phyloP scores from a whole-genome alignment of 176 grass and related monocot genomes.

The Hordeum marinum region DNA sequence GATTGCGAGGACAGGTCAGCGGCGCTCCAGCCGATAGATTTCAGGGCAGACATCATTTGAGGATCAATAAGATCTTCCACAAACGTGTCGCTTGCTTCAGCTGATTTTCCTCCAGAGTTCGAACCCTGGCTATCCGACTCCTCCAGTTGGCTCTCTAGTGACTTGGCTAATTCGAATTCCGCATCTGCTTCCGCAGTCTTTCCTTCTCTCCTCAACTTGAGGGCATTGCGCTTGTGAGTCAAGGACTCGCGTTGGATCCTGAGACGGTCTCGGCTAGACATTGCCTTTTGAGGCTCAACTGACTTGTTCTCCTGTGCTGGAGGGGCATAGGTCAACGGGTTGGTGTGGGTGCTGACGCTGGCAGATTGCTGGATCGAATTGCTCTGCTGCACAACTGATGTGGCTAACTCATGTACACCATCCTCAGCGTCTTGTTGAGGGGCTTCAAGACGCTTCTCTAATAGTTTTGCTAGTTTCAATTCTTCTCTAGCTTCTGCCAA shows the following conservation, averaged over 20 bases:
- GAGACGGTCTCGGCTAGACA: slow-evolving; percentile 71
- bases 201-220: slow-evolving; percentile 86
- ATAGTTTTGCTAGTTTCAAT: slow-evolving; percentile 72
- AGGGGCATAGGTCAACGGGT: slow-evolving; percentile 2
- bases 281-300: slow-evolving; percentile 47
- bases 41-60: slow-evolving; percentile 75
- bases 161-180: slow-evolving; percentile 83
- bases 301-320: slow-evolving; percentile 31
- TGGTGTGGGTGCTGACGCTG: not conserved
- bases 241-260: slow-evolving; percentile 93
- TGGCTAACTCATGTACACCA: not conserved
- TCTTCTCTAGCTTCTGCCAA: slow-evolving; percentile 81
- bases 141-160: slow-evolving; percentile 81
- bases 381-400: slow-evolving; percentile 17
- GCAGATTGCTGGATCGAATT: slow-evolving; percentile 28
- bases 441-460: slow-evolving; percentile 40
- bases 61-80: slow-evolving; percentile 91
- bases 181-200: slow-evolving; percentile 77
- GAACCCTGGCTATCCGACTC: slow-evolving; percentile 49
- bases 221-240: slow-evolving; percentile 78
- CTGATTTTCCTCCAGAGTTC: slow-evolving; percentile 28
- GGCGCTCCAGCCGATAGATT: slow-evolving; percentile 77
- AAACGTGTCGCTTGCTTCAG: slow-evolving; percentile 26
- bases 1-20: slow-evolving; percentile 27
- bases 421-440: slow-evolving; percentile 22